Percentiles rank a stretch among this genome's conserved stretches.
Evolutionary conservation across 2,329 filamentous ascomycete species (phyloP).

Genomic region (Cordyceps cicadae): DNA sequence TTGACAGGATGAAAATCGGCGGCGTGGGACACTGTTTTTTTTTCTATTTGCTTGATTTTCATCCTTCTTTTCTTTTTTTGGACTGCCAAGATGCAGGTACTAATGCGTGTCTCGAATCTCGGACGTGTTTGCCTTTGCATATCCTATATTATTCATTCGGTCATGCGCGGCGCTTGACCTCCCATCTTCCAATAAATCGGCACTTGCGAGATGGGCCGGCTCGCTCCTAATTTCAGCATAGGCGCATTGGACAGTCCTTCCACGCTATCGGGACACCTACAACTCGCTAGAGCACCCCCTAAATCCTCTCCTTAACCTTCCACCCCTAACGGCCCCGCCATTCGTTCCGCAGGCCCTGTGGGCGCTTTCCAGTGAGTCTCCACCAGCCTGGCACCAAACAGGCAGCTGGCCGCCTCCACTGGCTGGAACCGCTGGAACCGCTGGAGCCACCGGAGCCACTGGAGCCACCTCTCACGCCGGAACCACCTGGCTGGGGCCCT

Average conservation of each 20-base stretch:
- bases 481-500: neutral
- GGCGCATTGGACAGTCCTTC: neutral
- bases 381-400: neutral
- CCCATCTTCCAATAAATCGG: neutral
- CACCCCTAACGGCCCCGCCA: neutral
- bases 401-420: conserved; percentile 6
- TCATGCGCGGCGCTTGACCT: neutral
- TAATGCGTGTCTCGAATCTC: neutral
- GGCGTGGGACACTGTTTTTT: neutral
- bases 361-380: neutral
- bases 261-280: neutral
- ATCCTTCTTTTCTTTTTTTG: neutral
- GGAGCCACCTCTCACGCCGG: neutral
- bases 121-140: neutral
- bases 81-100: neutral
- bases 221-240: too few relatives aligned
- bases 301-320: neutral
- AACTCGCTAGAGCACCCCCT: neutral
- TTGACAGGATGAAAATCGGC: neutral
- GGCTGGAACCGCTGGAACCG: neutral
- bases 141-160: neutral
- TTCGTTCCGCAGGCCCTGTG: neutral
- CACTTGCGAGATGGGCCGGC: neutral
- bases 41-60: neutral
- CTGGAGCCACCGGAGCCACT: neutral